These are phyloP conservation scores for Phialophora tarda DNA, from an alignment of 2,329 filamentous ascomycete genomes.

Conservation along the genomic window DNA sequence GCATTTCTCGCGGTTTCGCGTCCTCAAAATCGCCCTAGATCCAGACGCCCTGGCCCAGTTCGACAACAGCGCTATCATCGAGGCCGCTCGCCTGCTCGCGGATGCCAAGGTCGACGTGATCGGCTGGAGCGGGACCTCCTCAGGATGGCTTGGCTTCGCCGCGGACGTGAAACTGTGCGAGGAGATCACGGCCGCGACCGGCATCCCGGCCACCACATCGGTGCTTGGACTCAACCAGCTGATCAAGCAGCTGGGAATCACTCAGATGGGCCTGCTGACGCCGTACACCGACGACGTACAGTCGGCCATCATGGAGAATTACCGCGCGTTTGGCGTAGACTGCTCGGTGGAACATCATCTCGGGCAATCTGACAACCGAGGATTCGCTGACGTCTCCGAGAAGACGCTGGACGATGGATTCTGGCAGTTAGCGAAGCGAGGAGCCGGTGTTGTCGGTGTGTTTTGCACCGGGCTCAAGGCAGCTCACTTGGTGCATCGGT, in stretches of 20 bases:
- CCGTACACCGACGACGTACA: constrained; percentile 53
- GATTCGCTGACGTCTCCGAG: constrained; percentile 47
- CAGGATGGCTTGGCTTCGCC: constrained; percentile 51
- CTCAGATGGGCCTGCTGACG: constrained; percentile 49
- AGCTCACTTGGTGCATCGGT: constrained; percentile 47
- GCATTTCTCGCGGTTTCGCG: constrained; percentile 53
- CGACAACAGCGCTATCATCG: constrained; percentile 42
- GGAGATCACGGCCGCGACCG: constrained; percentile 46
- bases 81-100: constrained; percentile 45
- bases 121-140: constrained; percentile 48
- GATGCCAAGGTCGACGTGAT: constrained; percentile 50
- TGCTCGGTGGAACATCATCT: constrained; percentile 47
- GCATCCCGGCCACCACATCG: constrained; percentile 50
- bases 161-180: constrained; percentile 49
- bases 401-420: constrained; percentile 37
- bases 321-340: constrained; percentile 44
- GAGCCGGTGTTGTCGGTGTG: constrained; percentile 46
- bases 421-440: constrained; percentile 40
- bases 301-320: constrained; percentile 46
- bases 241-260: constrained; percentile 40
- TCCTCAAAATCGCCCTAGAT: constrained; percentile 49
- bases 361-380: constrained; percentile 45
- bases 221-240: constrained; percentile 50
- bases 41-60: constrained; percentile 45
- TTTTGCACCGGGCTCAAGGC: constrained; percentile 54